Evolutionary conservation across 768 basidiomycete species (phyloP), one percentile per base, ranked within the genome.

Genomic region (Suillus fuscotomentosus): DNA sequence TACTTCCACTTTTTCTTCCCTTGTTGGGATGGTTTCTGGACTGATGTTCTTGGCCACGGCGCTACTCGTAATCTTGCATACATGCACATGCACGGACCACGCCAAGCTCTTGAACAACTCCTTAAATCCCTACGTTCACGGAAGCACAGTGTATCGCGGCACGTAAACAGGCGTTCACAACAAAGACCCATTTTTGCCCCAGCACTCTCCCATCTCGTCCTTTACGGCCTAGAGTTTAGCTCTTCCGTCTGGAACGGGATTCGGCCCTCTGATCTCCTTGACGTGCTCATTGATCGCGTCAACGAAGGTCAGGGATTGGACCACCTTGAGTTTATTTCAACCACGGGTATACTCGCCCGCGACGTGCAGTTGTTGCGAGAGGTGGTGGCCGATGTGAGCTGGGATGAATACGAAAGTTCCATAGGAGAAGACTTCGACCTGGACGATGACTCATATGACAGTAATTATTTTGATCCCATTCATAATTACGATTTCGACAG

Each of bases 201-300:
- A 17, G 42, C n/a, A 22, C 60, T 61, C 24, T 38, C 42, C 50
- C 36, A 38, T 24, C 42, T 61, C 36, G 22, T 38, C 15, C 13
- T 61, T 31, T n/a, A 54, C 13, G 3, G 24, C n/a, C 7, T 61
- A 2, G 51, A 34, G 20, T 61, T 61, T 5, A 20, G 17, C 22
- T 17, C n/a, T 5, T n/a, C 22, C n/a, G 7, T 2, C 15, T 5
- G 13, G 34, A 34, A 38, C 1, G n/a, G 17, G 3, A 17, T 22
- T 7, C 34, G 13, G 5, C 50, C 60, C 5, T 51, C 22, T 24
- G 50, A 55, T 14, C 47, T 61, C 24, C n/a, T 7, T 39, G 60
- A 61, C 14, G 60, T 39, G 22, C 60, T 61, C 50, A 56, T 61
- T 15, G 50, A 51, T 55, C 60, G 60, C 11, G 60, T 27, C 45